Conservation (phyloP, 305 asterid genomes). For the Fraxinus baroniana region DNA sequence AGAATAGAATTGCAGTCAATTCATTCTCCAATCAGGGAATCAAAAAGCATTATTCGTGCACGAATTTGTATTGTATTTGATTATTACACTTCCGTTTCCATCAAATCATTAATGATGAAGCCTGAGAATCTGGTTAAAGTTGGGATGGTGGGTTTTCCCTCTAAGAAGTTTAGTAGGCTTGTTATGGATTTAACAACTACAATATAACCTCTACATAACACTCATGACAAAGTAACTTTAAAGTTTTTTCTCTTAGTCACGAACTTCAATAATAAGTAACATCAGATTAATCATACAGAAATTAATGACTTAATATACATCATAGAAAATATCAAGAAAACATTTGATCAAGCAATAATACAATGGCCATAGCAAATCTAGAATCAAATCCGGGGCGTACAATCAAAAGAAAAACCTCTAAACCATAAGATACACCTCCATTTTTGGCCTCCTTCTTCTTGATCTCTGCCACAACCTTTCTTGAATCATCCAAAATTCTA, state of each 20-base stretch:
- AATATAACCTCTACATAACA: not conserved
- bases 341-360: constrained; percentile 62
- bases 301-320: not conserved
- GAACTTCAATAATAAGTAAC: not conserved
- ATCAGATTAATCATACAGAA: not conserved
- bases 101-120: not conserved
- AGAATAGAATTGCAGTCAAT: not conserved
- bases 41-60: not conserved
- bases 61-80: not conserved
- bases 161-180: not conserved
- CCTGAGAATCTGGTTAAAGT: not conserved
- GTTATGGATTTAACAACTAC: not conserved
- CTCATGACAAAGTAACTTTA: no score
- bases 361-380: constrained; percentile 60
- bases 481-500: constrained; percentile 55
- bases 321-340: constrained; percentile 34
- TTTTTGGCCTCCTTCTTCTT: constrained; percentile 49
- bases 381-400: constrained; percentile 47
- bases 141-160: not conserved
- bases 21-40: not conserved
- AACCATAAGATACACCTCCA: constrained; percentile 53
- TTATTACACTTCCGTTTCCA: not conserved
- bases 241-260: not conserved
- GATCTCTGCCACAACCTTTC: constrained; percentile 57
- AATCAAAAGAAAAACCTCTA: constrained; percentile 55